Evolutionary conservation across 805 yeast genomes (phyloP).

Genomic region (Candida endomychidarum): DNA sequence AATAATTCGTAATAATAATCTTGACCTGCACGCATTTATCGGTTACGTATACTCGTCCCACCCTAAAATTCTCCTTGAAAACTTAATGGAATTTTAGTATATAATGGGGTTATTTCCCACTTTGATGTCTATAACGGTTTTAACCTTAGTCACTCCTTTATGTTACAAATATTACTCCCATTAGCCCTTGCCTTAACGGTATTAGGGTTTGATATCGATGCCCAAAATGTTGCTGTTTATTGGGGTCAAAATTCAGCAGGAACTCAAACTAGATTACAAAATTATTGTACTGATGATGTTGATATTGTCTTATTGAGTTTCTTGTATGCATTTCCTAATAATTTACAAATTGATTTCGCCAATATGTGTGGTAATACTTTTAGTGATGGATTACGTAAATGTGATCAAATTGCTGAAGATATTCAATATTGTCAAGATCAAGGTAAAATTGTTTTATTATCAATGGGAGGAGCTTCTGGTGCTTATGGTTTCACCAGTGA

Average conservation of each 20-base stretch:
- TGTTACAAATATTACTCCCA: constrained; percentile 9
- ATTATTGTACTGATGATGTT: constrained; percentile 70
- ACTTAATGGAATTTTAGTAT: no score
- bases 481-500: constrained; percentile 42
- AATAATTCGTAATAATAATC: background rate
- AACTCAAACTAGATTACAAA: constrained; percentile 35
- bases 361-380: constrained; percentile 42
- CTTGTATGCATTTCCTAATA: constrained; percentile 55
- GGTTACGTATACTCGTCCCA: constrained; percentile 1
- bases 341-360: constrained; percentile 45
- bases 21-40: constrained; percentile 1
- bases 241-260: constrained; percentile 31
- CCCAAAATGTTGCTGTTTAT: constrained; percentile 28
- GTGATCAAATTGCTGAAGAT: constrained; percentile 52
- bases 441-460: constrained; percentile 78
- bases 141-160: constrained; percentile 9
- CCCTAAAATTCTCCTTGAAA: background rate
- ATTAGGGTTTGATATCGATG: constrained; percentile 17
- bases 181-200: constrained; percentile 2
- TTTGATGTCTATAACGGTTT: no score
- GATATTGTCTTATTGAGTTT: constrained; percentile 76
- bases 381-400: constrained; percentile 43
- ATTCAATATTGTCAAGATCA: constrained; percentile 70
- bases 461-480: constrained; percentile 57
- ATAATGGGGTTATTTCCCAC: no score